phyloP scores from a whole-genome alignment of 805 yeast species.

The Candida jianshihensis region DNA sequence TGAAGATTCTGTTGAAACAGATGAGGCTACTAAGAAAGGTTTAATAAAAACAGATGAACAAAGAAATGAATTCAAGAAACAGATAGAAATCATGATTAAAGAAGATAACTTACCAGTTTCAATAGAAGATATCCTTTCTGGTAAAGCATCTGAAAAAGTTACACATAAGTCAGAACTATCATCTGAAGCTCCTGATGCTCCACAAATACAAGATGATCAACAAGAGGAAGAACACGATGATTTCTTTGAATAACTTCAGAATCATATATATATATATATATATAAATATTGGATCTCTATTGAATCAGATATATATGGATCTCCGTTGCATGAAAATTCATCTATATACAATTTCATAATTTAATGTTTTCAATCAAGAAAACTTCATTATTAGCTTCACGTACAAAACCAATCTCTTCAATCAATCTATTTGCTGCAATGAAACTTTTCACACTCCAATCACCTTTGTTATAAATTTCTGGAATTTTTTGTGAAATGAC shows the following conservation, averaged over 20 bases:
- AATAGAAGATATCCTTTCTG: conserved; percentile 35
- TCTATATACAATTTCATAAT: neutral
- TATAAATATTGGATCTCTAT: too few species aligned
- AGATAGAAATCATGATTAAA: conserved; percentile 45
- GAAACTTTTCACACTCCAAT: conserved; percentile 36
- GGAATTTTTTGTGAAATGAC: conserved; percentile 43
- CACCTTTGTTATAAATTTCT: conserved; percentile 45
- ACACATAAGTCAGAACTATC: conserved; percentile 13
- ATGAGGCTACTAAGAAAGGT: conserved; percentile 29
- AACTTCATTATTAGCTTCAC: conserved; percentile 29
- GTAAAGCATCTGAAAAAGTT: conserved; percentile 22
- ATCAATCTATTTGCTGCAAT: conserved; percentile 44
- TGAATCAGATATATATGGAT: too few species aligned
- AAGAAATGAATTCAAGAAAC: conserved; percentile 42
- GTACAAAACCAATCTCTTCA: conserved; percentile 42
- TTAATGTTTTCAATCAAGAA: conserved; percentile 24
- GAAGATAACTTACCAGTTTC: conserved; percentile 52
- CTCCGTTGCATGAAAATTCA: neutral
- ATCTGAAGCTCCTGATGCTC: conserved; percentile 12
- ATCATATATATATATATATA: too few species aligned
- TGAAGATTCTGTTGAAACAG: conserved; percentile 19
- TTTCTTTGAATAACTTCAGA: conserved; percentile 20
- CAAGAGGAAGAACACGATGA: conserved; percentile 22
- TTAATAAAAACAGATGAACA: conserved; percentile 34
- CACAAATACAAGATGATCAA: conserved; percentile 18